Evolutionary conservation across 2,329 filamentous ascomycete genomes (phyloP).

Genomic region (Aspergillus aculeatinus): DNA sequence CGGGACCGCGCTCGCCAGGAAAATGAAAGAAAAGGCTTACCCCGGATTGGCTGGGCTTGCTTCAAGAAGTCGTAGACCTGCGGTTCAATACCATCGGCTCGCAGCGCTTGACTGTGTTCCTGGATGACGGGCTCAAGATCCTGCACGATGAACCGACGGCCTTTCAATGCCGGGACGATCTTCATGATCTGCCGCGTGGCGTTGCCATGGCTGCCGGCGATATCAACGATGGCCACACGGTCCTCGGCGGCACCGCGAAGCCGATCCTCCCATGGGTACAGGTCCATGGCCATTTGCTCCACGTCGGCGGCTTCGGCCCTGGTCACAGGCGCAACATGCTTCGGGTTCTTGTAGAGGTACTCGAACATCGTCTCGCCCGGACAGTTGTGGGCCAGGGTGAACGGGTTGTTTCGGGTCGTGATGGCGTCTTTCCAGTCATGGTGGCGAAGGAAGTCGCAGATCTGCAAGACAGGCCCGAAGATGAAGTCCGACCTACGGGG

Average conservation of each 20-base stretch:
- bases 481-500: constrained; percentile 12
- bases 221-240: constrained; percentile 22
- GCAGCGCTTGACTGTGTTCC: constrained; percentile 11
- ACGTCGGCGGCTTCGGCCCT: constrained; percentile 13
- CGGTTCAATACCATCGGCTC: constrained; percentile 15
- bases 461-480: constrained; percentile 12
- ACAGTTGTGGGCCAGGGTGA: constrained; percentile 16
- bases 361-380: constrained; percentile 21
- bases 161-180: constrained; percentile 14
- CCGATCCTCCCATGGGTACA: constrained; percentile 20
- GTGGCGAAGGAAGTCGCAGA: constrained; percentile 17
- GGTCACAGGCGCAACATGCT: constrained; percentile 13
- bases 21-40: constrained; percentile 3
- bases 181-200: constrained; percentile 16
- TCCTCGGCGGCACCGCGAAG: constrained; percentile 8
- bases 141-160: constrained; percentile 23
- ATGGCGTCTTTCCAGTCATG: constrained; percentile 18
- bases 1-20: too few species aligned
- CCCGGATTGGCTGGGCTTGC: constrained; percentile 21
- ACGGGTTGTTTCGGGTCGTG: constrained; percentile 19
- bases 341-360: constrained; percentile 14
- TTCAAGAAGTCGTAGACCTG: constrained; percentile 24
- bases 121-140: constrained; percentile 18
- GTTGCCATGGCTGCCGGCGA: constrained; percentile 23
- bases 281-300: constrained; percentile 20